Percentiles rank a stretch among this genome's conserved stretches.
Conservation (phyloP, 768 basidiomycete genomes). For the Leccinum incarnatum region DNA sequence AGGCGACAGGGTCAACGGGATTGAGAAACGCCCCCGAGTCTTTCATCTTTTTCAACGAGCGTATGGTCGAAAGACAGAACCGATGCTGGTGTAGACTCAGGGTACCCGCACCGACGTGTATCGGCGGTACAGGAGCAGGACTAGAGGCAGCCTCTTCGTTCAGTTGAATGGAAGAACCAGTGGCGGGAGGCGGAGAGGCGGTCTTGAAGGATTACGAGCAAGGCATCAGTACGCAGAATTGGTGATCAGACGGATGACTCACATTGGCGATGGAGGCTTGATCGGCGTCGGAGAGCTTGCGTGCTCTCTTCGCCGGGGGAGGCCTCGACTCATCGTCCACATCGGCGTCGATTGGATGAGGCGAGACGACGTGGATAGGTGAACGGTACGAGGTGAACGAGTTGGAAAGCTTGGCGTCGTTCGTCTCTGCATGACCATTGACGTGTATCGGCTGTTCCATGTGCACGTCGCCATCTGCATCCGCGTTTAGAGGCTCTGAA, state of each 20-base stretch:
- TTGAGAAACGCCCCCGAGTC: constrained; percentile 77
- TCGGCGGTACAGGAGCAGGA: constrained; percentile 11
- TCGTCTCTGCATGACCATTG: constrained; percentile 24
- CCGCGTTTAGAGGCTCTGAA: constrained; percentile 20
- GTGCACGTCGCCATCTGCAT: constrained; percentile 31
- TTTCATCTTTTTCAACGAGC: constrained; percentile 81
- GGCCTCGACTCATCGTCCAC: constrained; percentile 54
- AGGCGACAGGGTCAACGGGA: constrained; percentile 85
- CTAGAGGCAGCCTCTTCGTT: constrained; percentile 25
- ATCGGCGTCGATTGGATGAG: constrained; percentile 25
- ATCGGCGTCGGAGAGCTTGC: constrained; percentile 75
- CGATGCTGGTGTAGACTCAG: constrained; percentile 73
- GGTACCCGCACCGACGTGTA: constrained; percentile 30
- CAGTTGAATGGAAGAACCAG: constrained; percentile 36
- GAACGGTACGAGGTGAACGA: constrained; percentile 36
- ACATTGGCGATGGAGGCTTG: constrained; percentile 72
- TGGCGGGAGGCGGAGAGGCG: constrained; percentile 71
- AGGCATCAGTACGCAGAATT: constrained; percentile 51
- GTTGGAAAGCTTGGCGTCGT: constrained; percentile 13
- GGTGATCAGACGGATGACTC: constrained; percentile 50
- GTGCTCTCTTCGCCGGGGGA: constrained; percentile 80
- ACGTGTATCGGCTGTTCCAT: constrained; percentile 26
- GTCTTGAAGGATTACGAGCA: constrained; percentile 45
- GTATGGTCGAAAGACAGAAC: constrained; percentile 73
- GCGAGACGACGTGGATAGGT: constrained; percentile 30